Evolutionary conservation across 2,329 filamentous ascomycete genomes (phyloP), one percentile per base, ranked within the genome.

Genomic region (Pseudocercospora macadamiae): DNA sequence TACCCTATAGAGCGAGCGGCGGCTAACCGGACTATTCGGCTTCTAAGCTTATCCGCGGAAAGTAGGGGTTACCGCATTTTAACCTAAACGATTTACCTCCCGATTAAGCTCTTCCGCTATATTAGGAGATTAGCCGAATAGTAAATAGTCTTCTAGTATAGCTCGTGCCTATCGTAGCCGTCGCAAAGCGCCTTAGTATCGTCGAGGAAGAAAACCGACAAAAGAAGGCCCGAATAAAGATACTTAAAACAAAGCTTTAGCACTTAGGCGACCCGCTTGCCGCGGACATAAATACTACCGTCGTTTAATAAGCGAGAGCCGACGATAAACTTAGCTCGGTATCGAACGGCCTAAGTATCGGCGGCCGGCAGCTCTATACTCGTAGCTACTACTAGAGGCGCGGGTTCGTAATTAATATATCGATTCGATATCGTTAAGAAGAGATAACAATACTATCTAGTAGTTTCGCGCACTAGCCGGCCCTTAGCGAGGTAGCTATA

Each of bases 11-110:
- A 32, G 39, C 2, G 9, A 28, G 18, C 19, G 19, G 37, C 36
- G 18, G 16, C 14, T 30, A n/a, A 26, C 48, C 18, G 56, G 56
- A 18, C 16, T 56, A 3, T 62, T 62, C 42, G 59, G 59, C 4
- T 34, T 56, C 30, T 56, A 62, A 49, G 59, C 28, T 59, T 25
- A 39, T 52, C 10, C 30, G 56, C 26, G 56, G 52, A 10, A 51
- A 48, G 5, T 39, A 37, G 47, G n/a, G 32, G 16, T 49, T 26
- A 9, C 26, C 32, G 7, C 18, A 10, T 16, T 49, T 49, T n/a
- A 28, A 49, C 26, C 16, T 16, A 49, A 49, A 49, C 16, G 47
- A 49, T n/a, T 19, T 49, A 6, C 47, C 47, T 16, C 4, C 26
- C 1, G 28, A 34, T n/a, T 26, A 49, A 49, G 47, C 47, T 3